Percentiles rank a stretch among this genome's conserved stretches.
phyloP scores from a whole-genome alignment of 768 basidiomycete genomes.

The Tubosaeta sp. region DNA sequence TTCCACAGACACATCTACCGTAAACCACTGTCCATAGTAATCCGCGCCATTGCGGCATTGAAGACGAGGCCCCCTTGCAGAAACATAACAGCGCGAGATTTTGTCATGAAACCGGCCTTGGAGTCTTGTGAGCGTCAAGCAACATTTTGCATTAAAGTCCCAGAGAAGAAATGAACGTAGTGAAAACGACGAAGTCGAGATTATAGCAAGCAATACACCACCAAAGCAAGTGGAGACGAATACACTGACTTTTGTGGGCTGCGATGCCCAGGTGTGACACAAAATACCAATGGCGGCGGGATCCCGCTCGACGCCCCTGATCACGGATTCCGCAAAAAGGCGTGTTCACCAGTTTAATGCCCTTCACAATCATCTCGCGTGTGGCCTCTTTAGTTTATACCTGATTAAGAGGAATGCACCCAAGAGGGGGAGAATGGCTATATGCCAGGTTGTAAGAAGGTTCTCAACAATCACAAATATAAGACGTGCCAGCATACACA shows the following conservation, averaged over 20 bases:
- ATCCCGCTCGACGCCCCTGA: conserved; percentile 14
- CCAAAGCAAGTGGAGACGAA: conserved; percentile 40
- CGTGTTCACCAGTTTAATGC: conserved; percentile 19
- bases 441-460: neutral
- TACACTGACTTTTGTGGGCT: conserved; percentile 43
- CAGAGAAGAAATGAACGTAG: no score
- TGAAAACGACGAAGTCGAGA: no score
- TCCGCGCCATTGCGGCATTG: no score
- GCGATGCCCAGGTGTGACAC: conserved; percentile 47
- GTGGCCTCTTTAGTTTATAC: conserved; percentile 54
- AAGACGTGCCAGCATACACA: conserved; percentile 42
- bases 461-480: neutral
- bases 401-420: conserved; percentile 53
- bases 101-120: no score
- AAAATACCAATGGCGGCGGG: conserved; percentile 38
- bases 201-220: conserved; percentile 28
- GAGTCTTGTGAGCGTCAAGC: no score
- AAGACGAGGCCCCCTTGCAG: no score
- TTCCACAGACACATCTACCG: no score
- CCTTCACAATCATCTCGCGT: conserved; percentile 38
- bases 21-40: no score
- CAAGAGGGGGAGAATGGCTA: conserved; percentile 46
- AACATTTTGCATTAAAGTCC: no score
- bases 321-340: conserved; percentile 11
- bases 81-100: no score